Evolutionary conservation across 441 rosid species (phyloP), one percentile per base, ranked within the genome.

Genomic region (Adansonia gregorii): DNA sequence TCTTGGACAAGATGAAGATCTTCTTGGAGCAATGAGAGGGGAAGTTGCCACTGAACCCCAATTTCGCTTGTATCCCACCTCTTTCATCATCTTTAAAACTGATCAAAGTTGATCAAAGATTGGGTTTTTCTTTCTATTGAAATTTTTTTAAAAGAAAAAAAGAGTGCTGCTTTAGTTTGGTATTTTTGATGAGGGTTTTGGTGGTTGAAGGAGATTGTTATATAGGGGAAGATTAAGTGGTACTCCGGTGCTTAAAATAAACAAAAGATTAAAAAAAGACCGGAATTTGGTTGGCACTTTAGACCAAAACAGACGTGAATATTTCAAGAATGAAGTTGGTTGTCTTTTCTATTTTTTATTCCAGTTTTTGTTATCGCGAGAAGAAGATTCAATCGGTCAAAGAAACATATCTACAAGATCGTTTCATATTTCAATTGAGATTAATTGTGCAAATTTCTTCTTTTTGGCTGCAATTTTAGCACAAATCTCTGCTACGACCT

Each of bases 11-110:
- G 46, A 72, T 0, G 85, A 77, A 46, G 69, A 56, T n/a, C 73
- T 84, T 46, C 78, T 85, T 10, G 70, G 78, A 27, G 80, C 79
- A 69, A 83, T 69, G 58, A 84, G 76, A 12, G 80, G 75, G 8
- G 86, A 78, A 19, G 89, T 89, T 6, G 87, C 55, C 2, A 82
- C 88, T 65, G 80, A 89, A 8, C 86, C 85, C 86, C 85, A 79
- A 63, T 74, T 72, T 41, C 84, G 81, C 78, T 83, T 76, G 75
- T 69, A 73, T 64, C 86, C 87, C 83, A 70, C 77, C 8, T 80
- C 73, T 65, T 72, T 87, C 74, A 80, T 79, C 92, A 88, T 88
- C 11, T 60, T 0, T 46, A 35, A 68, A 17, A 24, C 20, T 68
- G 58, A 39, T 3, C 19, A 67, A 67, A 67, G 35, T 17, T 46